Evolutionary conservation across 176 grass and related monocot species (phyloP).

Genomic region (Thalia dealbata): DNA sequence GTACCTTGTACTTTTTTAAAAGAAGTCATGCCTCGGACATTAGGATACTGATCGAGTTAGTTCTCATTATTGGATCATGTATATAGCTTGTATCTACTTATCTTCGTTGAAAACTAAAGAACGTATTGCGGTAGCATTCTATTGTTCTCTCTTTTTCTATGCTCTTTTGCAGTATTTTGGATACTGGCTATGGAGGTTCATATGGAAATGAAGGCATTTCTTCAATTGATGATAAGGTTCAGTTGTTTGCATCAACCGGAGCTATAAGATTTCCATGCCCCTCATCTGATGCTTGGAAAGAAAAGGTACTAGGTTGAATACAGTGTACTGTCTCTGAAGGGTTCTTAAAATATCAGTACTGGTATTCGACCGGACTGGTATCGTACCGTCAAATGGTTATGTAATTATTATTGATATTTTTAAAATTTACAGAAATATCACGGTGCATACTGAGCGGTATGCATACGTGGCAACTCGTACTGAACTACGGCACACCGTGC

Average conservation of each 20-base stretch:
- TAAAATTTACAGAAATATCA: no score
- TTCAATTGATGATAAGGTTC: conserved; percentile 38
- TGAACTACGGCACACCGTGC: no score
- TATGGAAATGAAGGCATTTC: conserved; percentile 38
- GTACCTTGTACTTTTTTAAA: neutral
- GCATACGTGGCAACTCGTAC: no score
- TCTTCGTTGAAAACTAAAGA: neutral
- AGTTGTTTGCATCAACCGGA: conserved; percentile 70
- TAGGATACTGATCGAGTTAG: neutral
- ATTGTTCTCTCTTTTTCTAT: conserved; percentile 22
- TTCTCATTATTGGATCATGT: neutral
- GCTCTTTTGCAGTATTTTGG: conserved; percentile 61
- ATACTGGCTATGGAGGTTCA: conserved; percentile 58
- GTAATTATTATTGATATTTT: neutral
- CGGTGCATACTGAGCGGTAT: no score
- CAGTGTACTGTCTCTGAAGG: no score
- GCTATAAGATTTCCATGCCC: conserved; percentile 72
- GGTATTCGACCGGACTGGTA: neutral
- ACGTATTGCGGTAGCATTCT: neutral
- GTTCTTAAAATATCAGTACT: no score
- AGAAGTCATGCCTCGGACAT: neutral
- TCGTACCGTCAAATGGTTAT: neutral
- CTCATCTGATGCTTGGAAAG: conserved; percentile 64
- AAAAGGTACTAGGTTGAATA: conserved; percentile 45
- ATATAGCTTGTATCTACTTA: neutral